A percentile compares a stretch with the other conserved stretches of the same genome.
Evolutionary conservation across 805 yeast genomes (phyloP).

Genomic region (Candida sphagnicola): DNA sequence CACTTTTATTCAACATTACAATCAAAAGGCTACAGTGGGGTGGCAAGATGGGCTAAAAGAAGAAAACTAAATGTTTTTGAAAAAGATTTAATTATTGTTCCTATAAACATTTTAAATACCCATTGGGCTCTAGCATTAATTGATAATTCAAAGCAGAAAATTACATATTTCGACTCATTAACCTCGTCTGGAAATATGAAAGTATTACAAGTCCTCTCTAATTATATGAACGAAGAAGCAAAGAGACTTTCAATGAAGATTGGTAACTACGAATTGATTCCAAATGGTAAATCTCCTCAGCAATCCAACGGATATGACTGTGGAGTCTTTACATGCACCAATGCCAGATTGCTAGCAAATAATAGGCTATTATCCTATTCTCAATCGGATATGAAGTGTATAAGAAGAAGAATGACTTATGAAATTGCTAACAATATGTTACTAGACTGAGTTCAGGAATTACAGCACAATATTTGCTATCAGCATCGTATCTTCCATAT

Average conservation of each 20-base stretch:
- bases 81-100: slow-evolving; percentile 68
- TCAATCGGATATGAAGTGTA: slow-evolving; percentile 63
- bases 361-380: slow-evolving; percentile 48
- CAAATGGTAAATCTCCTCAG: slow-evolving; percentile 55
- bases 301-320: slow-evolving; percentile 92
- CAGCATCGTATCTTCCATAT: too few species aligned
- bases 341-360: slow-evolving; percentile 58
- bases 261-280: slow-evolving; percentile 19
- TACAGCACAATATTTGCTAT: background rate
- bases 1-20: slow-evolving; percentile 78
- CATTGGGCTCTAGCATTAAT: slow-evolving; percentile 93
- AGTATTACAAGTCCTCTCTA: slow-evolving; percentile 45
- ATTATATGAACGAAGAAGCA: slow-evolving; percentile 68
- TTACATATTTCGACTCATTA: slow-evolving; percentile 78
- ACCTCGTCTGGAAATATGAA: slow-evolving; percentile 35
- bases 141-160: slow-evolving; percentile 54
- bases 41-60: slow-evolving; percentile 25
- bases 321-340: slow-evolving; percentile 88
- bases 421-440: slow-evolving; percentile 43
- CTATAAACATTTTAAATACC: slow-evolving; percentile 76
- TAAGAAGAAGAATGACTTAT: slow-evolving; percentile 67
- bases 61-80: slow-evolving; percentile 46
- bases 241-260: slow-evolving; percentile 36
- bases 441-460: slow-evolving; percentile 13
- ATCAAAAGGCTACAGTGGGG: slow-evolving; percentile 63